phyloP scores from a whole-genome alignment of 1,284 basidiomycete genomes.

The Hymenochaete sp. region DNA sequence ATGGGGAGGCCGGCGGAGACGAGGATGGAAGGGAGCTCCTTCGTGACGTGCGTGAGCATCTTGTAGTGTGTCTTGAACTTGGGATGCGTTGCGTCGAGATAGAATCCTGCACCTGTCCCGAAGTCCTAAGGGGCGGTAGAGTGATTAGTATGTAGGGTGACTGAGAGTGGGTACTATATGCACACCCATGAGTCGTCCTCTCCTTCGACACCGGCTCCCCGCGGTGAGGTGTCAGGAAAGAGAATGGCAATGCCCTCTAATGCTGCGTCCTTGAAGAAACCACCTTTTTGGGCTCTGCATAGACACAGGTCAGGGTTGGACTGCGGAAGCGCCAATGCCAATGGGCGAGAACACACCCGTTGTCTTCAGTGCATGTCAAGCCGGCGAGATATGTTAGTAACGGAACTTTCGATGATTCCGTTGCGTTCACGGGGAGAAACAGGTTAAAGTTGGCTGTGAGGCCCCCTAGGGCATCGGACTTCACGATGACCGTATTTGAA shows the following conservation, averaged over 20 bases:
- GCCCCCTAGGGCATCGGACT: slow-evolving; percentile 70
- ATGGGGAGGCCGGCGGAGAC: slow-evolving; percentile 59
- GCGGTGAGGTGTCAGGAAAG: slow-evolving; percentile 93
- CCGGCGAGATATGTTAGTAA: slow-evolving; percentile 89
- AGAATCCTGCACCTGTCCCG: slow-evolving; percentile 78
- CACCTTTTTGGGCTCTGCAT: slow-evolving; percentile 77
- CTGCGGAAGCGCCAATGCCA: background rate
- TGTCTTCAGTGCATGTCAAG: slow-evolving; percentile 94
- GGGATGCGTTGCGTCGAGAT: slow-evolving; percentile 78
- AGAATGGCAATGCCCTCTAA: slow-evolving; percentile 83
- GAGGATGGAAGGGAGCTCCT: slow-evolving; percentile 76
- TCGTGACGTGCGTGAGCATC: slow-evolving; percentile 78
- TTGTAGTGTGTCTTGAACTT: slow-evolving; percentile 83
- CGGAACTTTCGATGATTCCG: slow-evolving; percentile 52
- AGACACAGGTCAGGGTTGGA: background rate
- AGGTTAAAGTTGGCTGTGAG: slow-evolving; percentile 83
- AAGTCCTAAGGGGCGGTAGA: background rate
- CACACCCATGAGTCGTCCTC: slow-evolving; percentile 73
- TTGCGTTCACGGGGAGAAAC: slow-evolving; percentile 69
- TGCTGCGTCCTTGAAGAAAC: slow-evolving; percentile 74
- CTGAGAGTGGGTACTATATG: background rate
- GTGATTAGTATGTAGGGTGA: background rate
- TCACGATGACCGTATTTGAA: background rate
- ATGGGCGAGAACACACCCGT: slow-evolving; percentile 46
- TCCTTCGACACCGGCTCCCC: slow-evolving; percentile 83